phyloP scores from a whole-genome alignment of 805 yeast species.

The Sugiyamaella boreocaroliniensis region DNA sequence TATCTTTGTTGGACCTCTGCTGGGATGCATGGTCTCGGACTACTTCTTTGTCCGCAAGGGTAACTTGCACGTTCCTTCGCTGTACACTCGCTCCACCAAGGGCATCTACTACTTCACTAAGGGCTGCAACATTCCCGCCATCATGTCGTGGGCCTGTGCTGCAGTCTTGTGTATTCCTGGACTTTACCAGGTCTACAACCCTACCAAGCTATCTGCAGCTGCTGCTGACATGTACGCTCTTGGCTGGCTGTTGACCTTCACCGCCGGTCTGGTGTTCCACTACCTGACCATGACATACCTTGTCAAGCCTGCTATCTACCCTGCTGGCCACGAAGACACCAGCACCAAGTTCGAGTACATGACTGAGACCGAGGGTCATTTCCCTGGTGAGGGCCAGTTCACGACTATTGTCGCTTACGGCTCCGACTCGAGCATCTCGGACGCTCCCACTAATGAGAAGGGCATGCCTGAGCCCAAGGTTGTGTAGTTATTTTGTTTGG shows the following conservation, averaged over 20 bases:
- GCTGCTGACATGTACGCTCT: constrained; percentile 8
- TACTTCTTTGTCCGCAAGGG: constrained; percentile 37
- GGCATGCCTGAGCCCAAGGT: neutral
- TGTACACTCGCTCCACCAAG: neutral
- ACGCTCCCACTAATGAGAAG: neutral
- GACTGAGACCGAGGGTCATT: constrained; percentile 6
- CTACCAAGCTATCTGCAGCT: neutral
- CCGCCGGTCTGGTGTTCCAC: constrained; percentile 6
- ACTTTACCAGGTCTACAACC: constrained; percentile 4
- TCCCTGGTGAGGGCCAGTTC: constrained; percentile 5
- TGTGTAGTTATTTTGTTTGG: neutral
- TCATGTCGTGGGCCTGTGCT: constrained; percentile 5
- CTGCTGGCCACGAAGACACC: constrained; percentile 4
- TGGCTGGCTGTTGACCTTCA: constrained; percentile 10
- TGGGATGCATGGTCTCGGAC: constrained; percentile 36
- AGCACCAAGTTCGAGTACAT: constrained; percentile 6
- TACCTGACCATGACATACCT: neutral
- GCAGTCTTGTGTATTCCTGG: constrained; percentile 9
- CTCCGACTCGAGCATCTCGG: neutral
- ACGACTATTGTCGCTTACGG: constrained; percentile 2
- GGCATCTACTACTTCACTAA: constrained; percentile 1
- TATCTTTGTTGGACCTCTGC: constrained; percentile 37
- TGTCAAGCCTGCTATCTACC: constrained; percentile 2
- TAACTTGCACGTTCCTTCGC: constrained; percentile 17
- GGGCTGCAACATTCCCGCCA: constrained; percentile 1